Base-by-base conservation (phyloP, 2,329 filamentous ascomycete species). In the Didymella segeticola region DNA sequence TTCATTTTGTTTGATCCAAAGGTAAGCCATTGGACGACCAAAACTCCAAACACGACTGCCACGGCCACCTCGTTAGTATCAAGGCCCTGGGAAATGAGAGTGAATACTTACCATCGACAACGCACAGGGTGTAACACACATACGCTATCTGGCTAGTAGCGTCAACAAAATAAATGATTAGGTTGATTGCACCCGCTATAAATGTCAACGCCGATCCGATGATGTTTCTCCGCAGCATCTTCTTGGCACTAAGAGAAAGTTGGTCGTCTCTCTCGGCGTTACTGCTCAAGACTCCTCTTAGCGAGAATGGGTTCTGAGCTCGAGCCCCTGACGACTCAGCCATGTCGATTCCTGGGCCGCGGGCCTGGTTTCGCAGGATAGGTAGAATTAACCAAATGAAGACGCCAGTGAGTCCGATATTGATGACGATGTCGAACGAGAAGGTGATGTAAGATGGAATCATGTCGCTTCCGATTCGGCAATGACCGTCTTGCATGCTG, bases 11-110 rank as follows among this genome's bases (percentile, higher is more conserved):
- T 42, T n/a, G 38, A 42, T 12, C 38, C 25, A 22, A 42, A 42
- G 3, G 38, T 42, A 29, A 42, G 38, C 38, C 38, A 42, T 29
- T 42, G 38, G 25, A 42, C 38, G 5, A 42, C 38, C 25, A 42
- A 17, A 4, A 42, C 38, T 5, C 38, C 38, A 10, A 42, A 20
- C 1, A 42, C 38, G 14, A 42, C 38, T 30, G 25, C 38, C 23
- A 42, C 38, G 20, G 25, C 15, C 15, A 19, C 3, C 5, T 7
- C 25, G 11, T 42, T 4, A 27, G 37, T 39, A 27, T 27, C 7
- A 11, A 11, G 23, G 7, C 6, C 5, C 9, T 7, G 5, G n/a
- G n/a, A n/a, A 42, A 20, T 10, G 20, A 14, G n/a, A 42, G 37
- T 10, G 37, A 1, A 8, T 15, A 41, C 38, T 3, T 20, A 42